Evolutionary conservation across 257 asterid species (phyloP).

Genomic region (Craterostigma plantagineum): DNA sequence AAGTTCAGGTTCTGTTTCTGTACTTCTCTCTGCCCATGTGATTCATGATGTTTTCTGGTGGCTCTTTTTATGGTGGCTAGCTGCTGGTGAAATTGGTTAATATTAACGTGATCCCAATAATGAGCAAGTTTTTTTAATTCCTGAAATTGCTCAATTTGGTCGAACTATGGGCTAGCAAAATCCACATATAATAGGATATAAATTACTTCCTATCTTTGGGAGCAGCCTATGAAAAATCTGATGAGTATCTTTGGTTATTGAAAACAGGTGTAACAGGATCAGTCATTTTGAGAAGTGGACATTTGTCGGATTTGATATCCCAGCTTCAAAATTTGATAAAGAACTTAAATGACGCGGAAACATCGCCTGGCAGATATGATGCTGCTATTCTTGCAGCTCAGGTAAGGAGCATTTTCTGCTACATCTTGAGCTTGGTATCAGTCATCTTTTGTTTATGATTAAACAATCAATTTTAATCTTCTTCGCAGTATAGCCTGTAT

Average conservation of each 20-base stretch:
- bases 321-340: slow-evolving; percentile 59
- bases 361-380: slow-evolving; percentile 64
- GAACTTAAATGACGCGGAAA: slow-evolving; percentile 57
- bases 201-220: not conserved
- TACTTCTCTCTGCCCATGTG: too few relatives aligned
- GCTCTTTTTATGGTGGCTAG: too few relatives aligned
- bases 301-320: slow-evolving; percentile 44
- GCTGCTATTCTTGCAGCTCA: slow-evolving; percentile 58
- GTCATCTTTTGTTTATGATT: not conserved
- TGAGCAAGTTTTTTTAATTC: not conserved
- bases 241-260: not conserved
- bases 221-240: not conserved
- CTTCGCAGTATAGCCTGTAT: too few relatives aligned
- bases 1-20: too few relatives aligned
- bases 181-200: not conserved
- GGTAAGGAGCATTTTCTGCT: slow-evolving; percentile 20
- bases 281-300: slow-evolving; percentile 57
- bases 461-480: not conserved
- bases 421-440: not conserved
- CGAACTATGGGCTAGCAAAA: not conserved
- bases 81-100: too few relatives aligned
- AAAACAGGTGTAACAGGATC: slow-evolving; percentile 62
- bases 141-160: not conserved
- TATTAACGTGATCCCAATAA: too few relatives aligned
- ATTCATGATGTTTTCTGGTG: too few relatives aligned